These are phyloP conservation scores for Tephrocybe rancida DNA, from an alignment of 768 basidiomycete species.

Conservation along the genomic window DNA sequence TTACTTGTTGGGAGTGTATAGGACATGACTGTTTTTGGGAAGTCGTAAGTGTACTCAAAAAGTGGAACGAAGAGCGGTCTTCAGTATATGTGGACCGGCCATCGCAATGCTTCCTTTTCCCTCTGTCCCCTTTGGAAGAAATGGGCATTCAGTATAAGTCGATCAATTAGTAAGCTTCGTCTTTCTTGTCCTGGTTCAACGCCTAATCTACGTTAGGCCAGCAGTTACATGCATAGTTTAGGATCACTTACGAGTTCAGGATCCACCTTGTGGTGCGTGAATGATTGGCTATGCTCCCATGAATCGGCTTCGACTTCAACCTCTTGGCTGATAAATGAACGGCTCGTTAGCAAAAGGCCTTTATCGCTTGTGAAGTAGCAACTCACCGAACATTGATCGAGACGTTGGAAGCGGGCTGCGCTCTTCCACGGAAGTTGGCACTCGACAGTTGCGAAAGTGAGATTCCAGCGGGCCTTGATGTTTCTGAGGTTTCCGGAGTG, in stretches of 20 bases:
- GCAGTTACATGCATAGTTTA: not conserved
- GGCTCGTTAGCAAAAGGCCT: not conserved
- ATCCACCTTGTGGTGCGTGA: not conserved
- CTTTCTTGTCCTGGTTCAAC: not conserved
- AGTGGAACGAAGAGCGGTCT: too few relatives aligned
- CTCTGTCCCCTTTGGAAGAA: too few relatives aligned
- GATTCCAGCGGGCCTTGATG: not conserved
- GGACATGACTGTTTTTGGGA: too few relatives aligned
- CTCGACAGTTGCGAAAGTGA: not conserved
- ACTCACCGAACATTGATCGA: not conserved
- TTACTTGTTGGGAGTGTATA: too few relatives aligned
- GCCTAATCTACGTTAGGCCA: not conserved
- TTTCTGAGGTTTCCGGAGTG: not conserved
- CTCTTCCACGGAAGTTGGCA: not conserved
- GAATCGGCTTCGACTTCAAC: conserved; percentile 1
- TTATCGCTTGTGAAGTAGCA: not conserved
- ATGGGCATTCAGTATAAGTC: too few relatives aligned
- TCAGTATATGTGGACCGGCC: too few relatives aligned
- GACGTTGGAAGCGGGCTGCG: not conserved
- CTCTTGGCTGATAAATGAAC: not conserved
- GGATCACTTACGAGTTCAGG: not conserved
- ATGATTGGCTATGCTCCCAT: conserved; percentile 1
- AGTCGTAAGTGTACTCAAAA: too few relatives aligned
- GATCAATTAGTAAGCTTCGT: too few relatives aligned
- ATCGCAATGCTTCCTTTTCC: too few relatives aligned